These are phyloP conservation scores for Rhizophora mangle DNA, from an alignment of 345 rosid genomes.

Conservation along the genomic window DNA sequence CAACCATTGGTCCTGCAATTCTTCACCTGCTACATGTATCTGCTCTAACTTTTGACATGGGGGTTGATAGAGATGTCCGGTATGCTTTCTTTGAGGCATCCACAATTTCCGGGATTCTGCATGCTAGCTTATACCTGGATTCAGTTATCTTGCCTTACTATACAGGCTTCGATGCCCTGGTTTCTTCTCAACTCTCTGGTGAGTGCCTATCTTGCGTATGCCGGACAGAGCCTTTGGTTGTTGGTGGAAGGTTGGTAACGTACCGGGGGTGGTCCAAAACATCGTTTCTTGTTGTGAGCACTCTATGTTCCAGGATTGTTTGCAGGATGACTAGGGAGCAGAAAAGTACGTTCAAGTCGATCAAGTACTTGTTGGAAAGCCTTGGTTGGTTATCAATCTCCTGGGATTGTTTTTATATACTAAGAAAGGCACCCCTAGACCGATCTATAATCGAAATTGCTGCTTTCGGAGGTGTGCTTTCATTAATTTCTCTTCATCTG, in stretches of 20 bases:
- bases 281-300: conserved; percentile 50
- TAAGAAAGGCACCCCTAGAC: conserved; percentile 42
- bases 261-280: conserved; percentile 65
- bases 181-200: conserved; percentile 57
- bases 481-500: conserved; percentile 51
- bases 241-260: conserved; percentile 59
- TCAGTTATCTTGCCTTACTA: conserved; percentile 72
- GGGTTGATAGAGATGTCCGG: conserved; percentile 46
- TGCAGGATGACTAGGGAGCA: conserved; percentile 1
- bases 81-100: conserved; percentile 69
- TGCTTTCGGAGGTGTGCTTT: conserved; percentile 43
- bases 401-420: conserved; percentile 49
- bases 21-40: conserved; percentile 60
- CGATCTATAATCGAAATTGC: conserved; percentile 27
- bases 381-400: conserved; percentile 47
- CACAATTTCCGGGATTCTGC: conserved; percentile 71
- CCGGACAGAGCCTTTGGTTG: conserved; percentile 54
- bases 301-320: conserved; percentile 38
- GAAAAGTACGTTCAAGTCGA: background rate
- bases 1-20: conserved; percentile 60
- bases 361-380: conserved; percentile 28
- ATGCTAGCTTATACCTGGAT: conserved; percentile 70
- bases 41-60: conserved; percentile 50
- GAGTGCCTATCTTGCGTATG: conserved; percentile 74
- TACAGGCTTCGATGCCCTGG: conserved; percentile 77